A percentile compares a stretch with the other conserved stretches of the same genome.
These are phyloP conservation scores for Fusarium anthophilum DNA, from an alignment of 2,329 filamentous ascomycete species.

Conservation along the genomic window DNA sequence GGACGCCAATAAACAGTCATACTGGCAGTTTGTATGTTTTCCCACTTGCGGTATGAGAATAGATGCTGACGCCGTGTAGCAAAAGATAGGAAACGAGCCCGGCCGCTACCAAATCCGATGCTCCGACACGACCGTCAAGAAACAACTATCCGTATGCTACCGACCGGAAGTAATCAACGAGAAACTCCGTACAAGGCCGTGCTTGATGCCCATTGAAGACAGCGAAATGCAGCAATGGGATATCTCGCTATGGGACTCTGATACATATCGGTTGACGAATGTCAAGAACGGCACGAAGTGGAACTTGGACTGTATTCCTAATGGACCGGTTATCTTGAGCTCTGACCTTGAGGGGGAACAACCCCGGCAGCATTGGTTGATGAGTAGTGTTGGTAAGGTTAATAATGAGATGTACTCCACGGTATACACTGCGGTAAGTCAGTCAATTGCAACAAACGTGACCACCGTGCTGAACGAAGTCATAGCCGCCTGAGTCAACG, in stretches of 20 bases:
- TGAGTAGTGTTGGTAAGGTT: constrained; percentile 44
- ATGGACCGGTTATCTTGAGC: constrained; percentile 46
- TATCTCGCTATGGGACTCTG: constrained; percentile 42
- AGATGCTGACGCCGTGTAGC: constrained; percentile 23
- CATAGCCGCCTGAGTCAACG: constrained; percentile 4
- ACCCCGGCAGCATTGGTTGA: constrained; percentile 48
- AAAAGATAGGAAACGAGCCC: constrained; percentile 37
- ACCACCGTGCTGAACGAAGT: background rate
- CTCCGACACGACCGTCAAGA: constrained; percentile 39
- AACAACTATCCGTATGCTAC: constrained; percentile 47
- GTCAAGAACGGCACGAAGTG: constrained; percentile 46
- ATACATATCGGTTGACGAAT: constrained; percentile 46
- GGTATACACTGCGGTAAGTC: constrained; percentile 29
- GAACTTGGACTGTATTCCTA: constrained; percentile 47
- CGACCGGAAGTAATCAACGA: constrained; percentile 33
- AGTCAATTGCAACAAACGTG: fast-evolving
- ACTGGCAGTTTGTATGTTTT: constrained; percentile 28
- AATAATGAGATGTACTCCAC: constrained; percentile 48
- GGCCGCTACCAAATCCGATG: constrained; percentile 48
- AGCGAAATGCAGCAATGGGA: constrained; percentile 48
- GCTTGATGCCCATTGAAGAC: constrained; percentile 40
- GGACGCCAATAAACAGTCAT: background rate
- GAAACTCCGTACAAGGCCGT: constrained; percentile 42
- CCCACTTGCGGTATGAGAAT: fast-evolving
- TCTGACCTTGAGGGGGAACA: constrained; percentile 38